phyloP scores from a whole-genome alignment of 805 yeast genomes.

The Kluyveromyces siamensis region DNA sequence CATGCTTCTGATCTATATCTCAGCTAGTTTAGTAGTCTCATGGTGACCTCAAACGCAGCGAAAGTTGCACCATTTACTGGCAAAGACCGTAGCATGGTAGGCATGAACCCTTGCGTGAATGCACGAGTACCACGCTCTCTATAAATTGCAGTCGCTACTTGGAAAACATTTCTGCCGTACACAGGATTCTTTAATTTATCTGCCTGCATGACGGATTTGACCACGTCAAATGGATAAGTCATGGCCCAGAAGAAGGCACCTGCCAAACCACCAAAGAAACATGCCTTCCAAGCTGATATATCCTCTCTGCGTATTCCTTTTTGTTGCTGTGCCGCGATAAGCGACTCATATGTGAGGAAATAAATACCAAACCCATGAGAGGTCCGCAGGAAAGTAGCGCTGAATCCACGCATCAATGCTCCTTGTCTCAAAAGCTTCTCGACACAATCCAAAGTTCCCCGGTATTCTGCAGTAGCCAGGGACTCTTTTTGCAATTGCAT shows the following conservation, averaged over 20 bases:
- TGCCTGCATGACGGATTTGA: constrained; percentile 83
- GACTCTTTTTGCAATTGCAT: constrained; percentile 59
- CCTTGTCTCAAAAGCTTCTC: constrained; percentile 43
- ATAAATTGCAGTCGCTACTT: constrained; percentile 48
- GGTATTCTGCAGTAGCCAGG: constrained; percentile 35
- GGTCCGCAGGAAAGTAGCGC: constrained; percentile 79
- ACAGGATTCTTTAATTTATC: constrained; percentile 53
- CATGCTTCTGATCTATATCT: constrained; percentile 27
- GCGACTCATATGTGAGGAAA: constrained; percentile 83
- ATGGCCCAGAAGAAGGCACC: constrained; percentile 85
- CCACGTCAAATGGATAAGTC: constrained; percentile 81
- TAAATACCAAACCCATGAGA: constrained; percentile 83
- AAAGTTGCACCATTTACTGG: constrained; percentile 98
- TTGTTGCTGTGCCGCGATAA: constrained; percentile 48
- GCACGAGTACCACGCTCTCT: constrained; percentile 61
- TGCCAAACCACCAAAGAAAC: constrained; percentile 81
- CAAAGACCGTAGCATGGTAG: constrained; percentile 92
- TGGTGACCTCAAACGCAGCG: constrained; percentile 83
- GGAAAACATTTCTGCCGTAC: constrained; percentile 48
- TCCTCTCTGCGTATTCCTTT: constrained; percentile 47
- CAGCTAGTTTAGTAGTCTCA: constrained; percentile 43
- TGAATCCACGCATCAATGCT: constrained; percentile 72
- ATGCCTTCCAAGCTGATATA: constrained; percentile 80
- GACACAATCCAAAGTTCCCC: constrained; percentile 39
- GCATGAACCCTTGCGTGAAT: constrained; percentile 83